Percentiles rank a stretch among this genome's conserved stretches.
Conservation (phyloP, 805 yeast species). For the Crinitomyces ghanaensis region DNA sequence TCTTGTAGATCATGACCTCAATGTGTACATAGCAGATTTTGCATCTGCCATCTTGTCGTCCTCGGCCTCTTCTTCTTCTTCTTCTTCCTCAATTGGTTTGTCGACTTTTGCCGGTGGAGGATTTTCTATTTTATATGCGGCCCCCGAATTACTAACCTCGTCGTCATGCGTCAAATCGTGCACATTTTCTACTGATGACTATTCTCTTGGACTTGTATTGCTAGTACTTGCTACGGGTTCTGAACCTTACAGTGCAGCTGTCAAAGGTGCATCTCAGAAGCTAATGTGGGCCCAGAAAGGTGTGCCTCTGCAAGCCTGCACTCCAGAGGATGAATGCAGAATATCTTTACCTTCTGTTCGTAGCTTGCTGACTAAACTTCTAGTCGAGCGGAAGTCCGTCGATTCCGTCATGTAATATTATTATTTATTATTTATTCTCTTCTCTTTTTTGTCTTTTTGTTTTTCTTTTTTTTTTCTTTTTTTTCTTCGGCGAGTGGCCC, state of each 20-base stretch:
- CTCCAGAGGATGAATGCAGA: conserved; percentile 9
- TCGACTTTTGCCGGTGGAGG: conserved; percentile 24
- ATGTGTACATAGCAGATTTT: conserved; percentile 38
- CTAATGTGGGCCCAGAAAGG: conserved; percentile 22
- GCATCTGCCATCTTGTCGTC: conserved; percentile 28
- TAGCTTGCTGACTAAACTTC: conserved; percentile 4
- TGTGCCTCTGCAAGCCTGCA: conserved; percentile 18
- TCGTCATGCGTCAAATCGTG: conserved; percentile 9
- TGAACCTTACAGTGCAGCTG: conserved; percentile 31
- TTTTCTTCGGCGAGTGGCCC: too few species aligned
- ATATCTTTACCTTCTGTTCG: conserved; percentile 5
- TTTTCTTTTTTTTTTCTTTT: neutral
- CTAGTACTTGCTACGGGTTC: conserved; percentile 36
- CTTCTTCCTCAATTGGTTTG: too few species aligned
- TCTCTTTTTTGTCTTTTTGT: neutral
- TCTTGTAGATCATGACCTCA: conserved; percentile 26
- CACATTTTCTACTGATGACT: conserved; percentile 32
- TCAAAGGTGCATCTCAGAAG: conserved; percentile 24
- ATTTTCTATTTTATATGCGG: conserved; percentile 32
- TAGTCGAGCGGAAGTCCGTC: conserved; percentile 5
- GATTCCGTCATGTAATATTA: conserved; percentile 1
- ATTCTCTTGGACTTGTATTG: conserved; percentile 36
- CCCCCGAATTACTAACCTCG: conserved; percentile 34
- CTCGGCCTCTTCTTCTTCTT: conserved; percentile 12
- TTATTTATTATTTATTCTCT: neutral